Evolutionary conservation across 495 filamentous ascomycete species (phyloP), one percentile per base, ranked within the genome.

Genomic region (Hypomontagnella monticulosa): DNA sequence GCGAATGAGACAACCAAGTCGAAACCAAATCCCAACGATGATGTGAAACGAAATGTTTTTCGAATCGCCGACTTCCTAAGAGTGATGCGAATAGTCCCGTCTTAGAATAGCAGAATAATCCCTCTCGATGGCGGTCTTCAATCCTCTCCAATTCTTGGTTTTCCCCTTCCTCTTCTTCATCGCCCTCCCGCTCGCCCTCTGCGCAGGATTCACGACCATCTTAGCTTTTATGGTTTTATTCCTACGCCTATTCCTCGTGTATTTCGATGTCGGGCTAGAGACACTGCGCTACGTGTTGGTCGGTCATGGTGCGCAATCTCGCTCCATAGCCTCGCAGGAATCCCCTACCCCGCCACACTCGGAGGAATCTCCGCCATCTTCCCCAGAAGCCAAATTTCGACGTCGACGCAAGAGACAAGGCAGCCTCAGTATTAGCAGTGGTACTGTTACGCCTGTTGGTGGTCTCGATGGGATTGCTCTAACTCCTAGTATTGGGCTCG

Each of bases 181-280:
- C 67, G 88, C 89, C 10, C 76, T 93, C 16, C 90, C 92, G 1
- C 81, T 94, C 55, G 78, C 86, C 54, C 67, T 90, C 50, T 86
- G 90, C 50, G 91, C 91, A 49, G 82, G 81, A 60, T 67, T 92
- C 56, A 94, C 91, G 33, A 87, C 89, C 34, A 80, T 80, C 14
- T 59, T 93, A 42, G 89, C 91, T 34, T 80, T 91, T 49, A 76
- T 84, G 8, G 79, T 89, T 4, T 82, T 96, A 15, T 80, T 87
- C 62, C 63, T 92, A 52, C 85, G 89, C 20, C 82, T 89, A 5
- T 78, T 83, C 34, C 68, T 92, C 43, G 83, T 93, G 50, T 93
- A 91, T 70, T 70, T 89, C 61, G 90, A 92, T 66, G 80, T 93
- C 30, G 84, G 78, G 36, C 73, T 86, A 37, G 87, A 74, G 57